Base-by-base conservation (phyloP, 2,329 filamentous ascomycete species). In the Massarina eburnea region DNA sequence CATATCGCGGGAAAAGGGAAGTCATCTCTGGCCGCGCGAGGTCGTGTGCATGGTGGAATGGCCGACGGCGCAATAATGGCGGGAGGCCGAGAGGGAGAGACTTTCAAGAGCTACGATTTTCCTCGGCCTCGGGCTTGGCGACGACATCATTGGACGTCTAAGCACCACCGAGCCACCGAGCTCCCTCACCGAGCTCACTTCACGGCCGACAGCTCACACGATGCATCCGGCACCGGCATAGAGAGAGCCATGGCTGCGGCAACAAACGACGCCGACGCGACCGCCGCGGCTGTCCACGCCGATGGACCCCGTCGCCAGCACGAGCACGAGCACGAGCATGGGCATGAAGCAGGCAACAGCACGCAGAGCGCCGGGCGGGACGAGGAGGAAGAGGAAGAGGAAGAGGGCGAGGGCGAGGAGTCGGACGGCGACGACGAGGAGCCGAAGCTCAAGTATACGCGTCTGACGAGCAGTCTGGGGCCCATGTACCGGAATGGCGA, bases 401-500 rank as follows among this genome's bases (percentile, higher is more conserved):
- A 55, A 7, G 61, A 64, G 3, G 61, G 64, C 0, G 60, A 64
- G 3, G 61, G 62, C 0, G 86, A 90, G 0, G 86, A 88, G 0
- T 85, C 87, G 0, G 89, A 95, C 0, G 89, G 91, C 0, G 91
- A 94, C 3, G 91, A 96, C 5, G 92, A 97, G 15, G 92, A 97
- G 71, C 95, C 94, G 21, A 87, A 86, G 64, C 81, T 99, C 60
- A 99, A 99, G 72, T 96, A 96, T 69, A 87, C 86, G 40, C 86
- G 90, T 39, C 74, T 97, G 57, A 97, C 94, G 7, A 86, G 85
- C 49, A 85, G 86, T 61, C 75, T 99, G 50, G 83, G 81, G 20
- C 77, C 86, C 34, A 82, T 96, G 26, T 99, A 99, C 74, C 85
- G 91, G 47, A 96, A 95, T 74, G 91, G 90, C 58, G 94, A 99